Evolutionary conservation across 768 basidiomycete genomes (phyloP), one percentile per base, ranked within the genome.

Genomic region (Rossbeevera mucosa): DNA sequence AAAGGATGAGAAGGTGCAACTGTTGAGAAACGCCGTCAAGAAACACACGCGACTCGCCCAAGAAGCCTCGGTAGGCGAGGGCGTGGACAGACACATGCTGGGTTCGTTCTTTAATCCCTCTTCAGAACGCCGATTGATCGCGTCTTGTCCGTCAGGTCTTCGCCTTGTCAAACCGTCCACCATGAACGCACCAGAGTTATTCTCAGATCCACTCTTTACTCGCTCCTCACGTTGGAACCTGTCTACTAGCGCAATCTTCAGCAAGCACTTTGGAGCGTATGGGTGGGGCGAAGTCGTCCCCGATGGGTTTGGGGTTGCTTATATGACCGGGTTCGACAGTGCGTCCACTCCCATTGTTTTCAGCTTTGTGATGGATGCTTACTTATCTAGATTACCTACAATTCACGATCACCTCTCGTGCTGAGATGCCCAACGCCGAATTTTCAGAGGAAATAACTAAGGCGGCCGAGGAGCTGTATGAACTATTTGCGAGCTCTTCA

Each of bases 211-310:
- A 12, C 78, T 93, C 20, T 83, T 80, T 60, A 69, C 73, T 40
- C 81, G 88, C 25, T 83, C 86, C 26, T 85, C 81, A 43, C 76
- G 87, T 56, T 97, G 94, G 94, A 83, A 84, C 6, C 73, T 97
- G 59, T 94, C 91, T 66, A 97, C 94, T 14, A 92, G 89, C 48
- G 87, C 91, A 5, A 76, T 97, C 26, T 88, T 87, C 61, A 91
- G 88, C n/a, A 85, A 84, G 54, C 86, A 89, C 67, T 83, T 97
- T 63, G 79, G 76, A 31, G 82, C 78, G 20, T 93, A 96, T 69
- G 94, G 94, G 13, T 97, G 94, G 94, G 94, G 94, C 45, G 90
- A 92, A 78, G 89, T 97, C 42, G 91, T 95, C 22, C 85, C 90
- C 1, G 86, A 96, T 58, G 94, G 94, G 1, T 97, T 94, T 64